Evolutionary conservation across 2,329 filamentous ascomycete species (phyloP).

Genomic region (Raffaelea ambrosiae): DNA sequence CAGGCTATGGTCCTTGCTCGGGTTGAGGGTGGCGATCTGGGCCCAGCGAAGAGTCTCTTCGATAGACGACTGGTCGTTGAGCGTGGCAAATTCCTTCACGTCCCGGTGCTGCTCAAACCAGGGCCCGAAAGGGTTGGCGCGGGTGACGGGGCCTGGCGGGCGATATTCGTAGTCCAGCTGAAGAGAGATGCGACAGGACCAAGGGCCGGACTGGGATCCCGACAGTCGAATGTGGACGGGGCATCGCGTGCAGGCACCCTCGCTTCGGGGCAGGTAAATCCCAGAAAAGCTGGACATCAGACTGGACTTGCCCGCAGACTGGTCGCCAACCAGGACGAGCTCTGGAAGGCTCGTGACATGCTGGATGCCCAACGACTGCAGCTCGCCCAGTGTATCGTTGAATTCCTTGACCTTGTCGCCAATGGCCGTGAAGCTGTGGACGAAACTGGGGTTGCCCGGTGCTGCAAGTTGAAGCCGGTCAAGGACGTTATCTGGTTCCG

Average conservation of each 20-base stretch:
- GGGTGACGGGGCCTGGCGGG: conserved; percentile 27
- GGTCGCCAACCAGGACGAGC: conserved; percentile 76
- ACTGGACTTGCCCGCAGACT: conserved; percentile 74
- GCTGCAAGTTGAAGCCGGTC: not conserved
- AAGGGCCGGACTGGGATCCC: conserved; percentile 42
- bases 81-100: conserved; percentile 52
- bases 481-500: not conserved
- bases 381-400: conserved; percentile 56
- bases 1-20: conserved; percentile 38
- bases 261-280: conserved; percentile 61
- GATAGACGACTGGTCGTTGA: conserved; percentile 53
- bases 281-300: conserved; percentile 57
- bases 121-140: conserved; percentile 49
- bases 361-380: conserved; percentile 66
- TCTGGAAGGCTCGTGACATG: conserved; percentile 65
- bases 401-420: conserved; percentile 56
- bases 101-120: conserved; percentile 48
- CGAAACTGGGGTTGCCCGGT: conserved; percentile 17
- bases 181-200: conserved; percentile 61
- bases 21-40: conserved; percentile 70
- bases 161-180: conserved; percentile 47
- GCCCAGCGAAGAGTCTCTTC: conserved; percentile 64
- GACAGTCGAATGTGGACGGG: conserved; percentile 72
- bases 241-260: conserved; percentile 70
- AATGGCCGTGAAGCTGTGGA: conserved; percentile 41